These are phyloP conservation scores for Tylopilus orsonianus DNA, from an alignment of 1,284 basidiomycete species.

Conservation along the genomic window DNA sequence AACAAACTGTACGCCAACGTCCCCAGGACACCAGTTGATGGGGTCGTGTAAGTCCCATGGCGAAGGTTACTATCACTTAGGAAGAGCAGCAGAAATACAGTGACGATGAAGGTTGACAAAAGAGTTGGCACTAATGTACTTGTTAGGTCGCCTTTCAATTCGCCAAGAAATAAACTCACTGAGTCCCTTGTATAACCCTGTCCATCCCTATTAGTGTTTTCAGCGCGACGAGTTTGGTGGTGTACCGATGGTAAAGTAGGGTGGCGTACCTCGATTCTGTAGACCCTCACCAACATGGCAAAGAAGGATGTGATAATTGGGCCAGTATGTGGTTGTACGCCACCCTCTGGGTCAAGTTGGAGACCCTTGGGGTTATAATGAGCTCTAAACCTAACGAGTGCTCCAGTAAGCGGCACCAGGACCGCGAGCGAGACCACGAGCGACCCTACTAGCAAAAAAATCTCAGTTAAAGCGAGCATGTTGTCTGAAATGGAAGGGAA, in stretches of 20 bases:
- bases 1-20: slow-evolving; percentile 61
- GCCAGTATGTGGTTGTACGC: slow-evolving; percentile 72
- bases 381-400: slow-evolving; percentile 71
- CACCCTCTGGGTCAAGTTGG: slow-evolving; percentile 77
- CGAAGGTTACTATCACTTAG: slow-evolving; percentile 53
- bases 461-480: slow-evolving; percentile 42
- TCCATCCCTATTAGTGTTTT: slow-evolving; percentile 53
- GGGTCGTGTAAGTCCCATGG: slow-evolving; percentile 68
- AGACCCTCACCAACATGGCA: slow-evolving; percentile 72
- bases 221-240: neutral
- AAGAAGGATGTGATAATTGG: slow-evolving; percentile 63
- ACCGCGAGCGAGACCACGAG: slow-evolving; percentile 52
- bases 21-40: slow-evolving; percentile 66
- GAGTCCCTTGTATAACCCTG: slow-evolving; percentile 82
- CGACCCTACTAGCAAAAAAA: slow-evolving; percentile 48
- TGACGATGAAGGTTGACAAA: slow-evolving; percentile 59
- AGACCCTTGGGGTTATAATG: slow-evolving; percentile 84
- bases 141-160: slow-evolving; percentile 11
- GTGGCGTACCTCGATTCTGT: slow-evolving; percentile 66
- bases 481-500: slow-evolving; percentile 21
- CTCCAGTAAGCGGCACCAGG: slow-evolving; percentile 64
- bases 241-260: neutral
- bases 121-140: slow-evolving; percentile 68
- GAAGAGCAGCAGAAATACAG: slow-evolving; percentile 55
- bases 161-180: slow-evolving; percentile 48